These are phyloP conservation scores for Cystobasidium slooffiae DNA, from an alignment of 1,284 basidiomycete genomes.

Conservation along the genomic window DNA sequence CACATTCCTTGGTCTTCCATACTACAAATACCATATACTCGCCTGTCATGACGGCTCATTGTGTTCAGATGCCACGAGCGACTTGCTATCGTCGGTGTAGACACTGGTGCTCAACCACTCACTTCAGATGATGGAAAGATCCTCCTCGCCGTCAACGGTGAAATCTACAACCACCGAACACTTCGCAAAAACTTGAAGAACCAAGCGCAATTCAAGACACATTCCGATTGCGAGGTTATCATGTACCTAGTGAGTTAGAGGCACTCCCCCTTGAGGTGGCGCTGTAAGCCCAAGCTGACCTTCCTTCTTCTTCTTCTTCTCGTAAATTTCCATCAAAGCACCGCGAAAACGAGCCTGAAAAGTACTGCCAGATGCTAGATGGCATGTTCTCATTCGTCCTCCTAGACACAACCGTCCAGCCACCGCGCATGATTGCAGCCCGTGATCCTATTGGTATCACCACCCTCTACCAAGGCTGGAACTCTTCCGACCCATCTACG, in stretches of 20 bases:
- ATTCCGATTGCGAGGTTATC: slow-evolving; percentile 98
- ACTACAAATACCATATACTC: background rate
- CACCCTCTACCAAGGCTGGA: slow-evolving; percentile 95
- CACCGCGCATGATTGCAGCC: slow-evolving; percentile 89
- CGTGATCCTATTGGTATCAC: slow-evolving; percentile 98
- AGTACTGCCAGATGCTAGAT: slow-evolving; percentile 78
- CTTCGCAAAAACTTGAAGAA: slow-evolving; percentile 73
- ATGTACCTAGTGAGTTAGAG: slow-evolving; percentile 81
- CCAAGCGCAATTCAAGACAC: slow-evolving; percentile 86
- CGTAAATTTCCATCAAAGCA: slow-evolving; percentile 65
- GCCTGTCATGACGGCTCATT: background rate
- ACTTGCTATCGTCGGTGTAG: slow-evolving; percentile 96
- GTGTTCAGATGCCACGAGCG: slow-evolving; percentile 58
- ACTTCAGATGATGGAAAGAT: slow-evolving; percentile 82
- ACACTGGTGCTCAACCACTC: slow-evolving; percentile 95
- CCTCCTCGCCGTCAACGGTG: slow-evolving; percentile 93
- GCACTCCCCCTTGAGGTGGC: too few relatives aligned
- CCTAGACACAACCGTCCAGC: slow-evolving; percentile 86
- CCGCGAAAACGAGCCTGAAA: slow-evolving; percentile 73
- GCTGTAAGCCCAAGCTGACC: background rate
- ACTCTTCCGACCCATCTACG: slow-evolving; percentile 78
- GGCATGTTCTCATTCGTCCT: slow-evolving; percentile 99
- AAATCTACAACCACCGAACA: slow-evolving; percentile 96
- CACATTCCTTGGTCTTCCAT: background rate
- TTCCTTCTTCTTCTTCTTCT: slow-evolving; percentile 1